phyloP scores from a whole-genome alignment of 2,329 filamentous ascomycete genomes.

The Xylaria sp. region DNA sequence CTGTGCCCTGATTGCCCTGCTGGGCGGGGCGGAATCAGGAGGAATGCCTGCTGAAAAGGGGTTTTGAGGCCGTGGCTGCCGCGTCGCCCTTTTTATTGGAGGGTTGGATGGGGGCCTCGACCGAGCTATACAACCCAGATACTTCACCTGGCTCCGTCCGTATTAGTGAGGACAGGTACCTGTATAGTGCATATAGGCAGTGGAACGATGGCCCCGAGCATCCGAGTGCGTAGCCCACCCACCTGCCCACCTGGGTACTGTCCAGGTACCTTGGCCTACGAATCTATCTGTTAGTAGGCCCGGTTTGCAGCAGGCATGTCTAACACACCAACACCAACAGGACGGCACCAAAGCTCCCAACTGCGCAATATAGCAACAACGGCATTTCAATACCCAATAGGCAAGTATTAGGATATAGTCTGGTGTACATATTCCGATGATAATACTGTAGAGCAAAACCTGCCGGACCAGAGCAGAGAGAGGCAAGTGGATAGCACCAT shows the following conservation, averaged over 20 bases:
- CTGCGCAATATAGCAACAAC: background rate
- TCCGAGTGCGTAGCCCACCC: background rate
- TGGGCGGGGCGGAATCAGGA: conserved; percentile 34
- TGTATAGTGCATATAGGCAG: background rate
- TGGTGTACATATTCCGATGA: background rate
- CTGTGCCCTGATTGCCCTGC: conserved; percentile 14
- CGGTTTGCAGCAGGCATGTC: conserved; percentile 14
- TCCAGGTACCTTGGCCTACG: background rate
- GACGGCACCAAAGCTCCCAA: background rate
- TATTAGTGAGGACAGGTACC: background rate
- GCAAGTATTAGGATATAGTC: background rate
- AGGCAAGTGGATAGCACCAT: background rate
- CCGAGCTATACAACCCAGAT: background rate
- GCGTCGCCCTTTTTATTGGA: conserved; percentile 28
- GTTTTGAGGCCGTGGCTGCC: conserved; percentile 10
- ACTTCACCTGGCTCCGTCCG: background rate
- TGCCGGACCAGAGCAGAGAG: background rate
- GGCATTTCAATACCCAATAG: background rate
- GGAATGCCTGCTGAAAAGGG: conserved; percentile 26
- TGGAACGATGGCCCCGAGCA: conserved; percentile 28
- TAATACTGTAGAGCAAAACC: no score
- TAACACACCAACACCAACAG: conserved; percentile 2
- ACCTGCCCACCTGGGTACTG: background rate
- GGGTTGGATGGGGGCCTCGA: background rate
- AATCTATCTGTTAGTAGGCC: background rate